These are phyloP conservation scores for Elaeagnus macrophylla DNA, from an alignment of 306 rosid species.

Conservation along the genomic window DNA sequence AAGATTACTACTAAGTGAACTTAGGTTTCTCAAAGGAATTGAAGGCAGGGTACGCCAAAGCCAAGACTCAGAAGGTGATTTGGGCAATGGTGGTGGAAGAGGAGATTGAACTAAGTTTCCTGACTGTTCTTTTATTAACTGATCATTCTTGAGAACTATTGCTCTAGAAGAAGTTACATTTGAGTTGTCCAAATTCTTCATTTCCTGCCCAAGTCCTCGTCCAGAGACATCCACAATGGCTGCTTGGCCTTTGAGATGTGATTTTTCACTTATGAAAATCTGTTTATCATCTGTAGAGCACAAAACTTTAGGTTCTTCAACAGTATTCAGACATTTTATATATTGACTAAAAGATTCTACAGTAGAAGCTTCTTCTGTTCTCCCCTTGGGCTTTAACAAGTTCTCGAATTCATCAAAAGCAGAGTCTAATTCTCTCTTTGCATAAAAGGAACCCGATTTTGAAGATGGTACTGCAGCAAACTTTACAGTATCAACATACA, in stretches of 20 bases:
- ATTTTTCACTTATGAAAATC: slow-evolving; percentile 21
- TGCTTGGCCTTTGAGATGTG: slow-evolving; percentile 27
- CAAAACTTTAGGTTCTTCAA: slow-evolving; percentile 24
- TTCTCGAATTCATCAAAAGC: slow-evolving; percentile 17
- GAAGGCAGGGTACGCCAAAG: slow-evolving; percentile 77
- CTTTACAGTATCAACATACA: slow-evolving; percentile 63
- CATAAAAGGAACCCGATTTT: slow-evolving; percentile 29
- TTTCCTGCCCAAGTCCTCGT: slow-evolving; percentile 19
- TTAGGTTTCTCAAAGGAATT: slow-evolving; percentile 33
- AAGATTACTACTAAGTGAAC: slow-evolving; percentile 29
- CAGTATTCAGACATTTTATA: slow-evolving; percentile 26
- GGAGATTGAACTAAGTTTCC: slow-evolving; percentile 29
- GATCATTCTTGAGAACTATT: slow-evolving; percentile 19
- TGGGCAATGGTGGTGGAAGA: slow-evolving; percentile 76
- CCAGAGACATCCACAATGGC: slow-evolving; percentile 20
- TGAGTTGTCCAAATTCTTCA: slow-evolving; percentile 23
- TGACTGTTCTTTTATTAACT: slow-evolving; percentile 25
- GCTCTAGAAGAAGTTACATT: slow-evolving; percentile 24
- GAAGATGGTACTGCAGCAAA: slow-evolving; percentile 25
- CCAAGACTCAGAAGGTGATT: slow-evolving; percentile 95
- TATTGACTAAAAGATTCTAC: slow-evolving; percentile 32
- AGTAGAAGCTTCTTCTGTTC: slow-evolving; percentile 21
- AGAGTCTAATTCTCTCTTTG: slow-evolving; percentile 21
- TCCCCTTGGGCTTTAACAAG: slow-evolving; percentile 21
- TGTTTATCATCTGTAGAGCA: slow-evolving; percentile 23